phyloP scores from a whole-genome alignment of 108 stramenopile species.

The Craspedostauros australis region DNA sequence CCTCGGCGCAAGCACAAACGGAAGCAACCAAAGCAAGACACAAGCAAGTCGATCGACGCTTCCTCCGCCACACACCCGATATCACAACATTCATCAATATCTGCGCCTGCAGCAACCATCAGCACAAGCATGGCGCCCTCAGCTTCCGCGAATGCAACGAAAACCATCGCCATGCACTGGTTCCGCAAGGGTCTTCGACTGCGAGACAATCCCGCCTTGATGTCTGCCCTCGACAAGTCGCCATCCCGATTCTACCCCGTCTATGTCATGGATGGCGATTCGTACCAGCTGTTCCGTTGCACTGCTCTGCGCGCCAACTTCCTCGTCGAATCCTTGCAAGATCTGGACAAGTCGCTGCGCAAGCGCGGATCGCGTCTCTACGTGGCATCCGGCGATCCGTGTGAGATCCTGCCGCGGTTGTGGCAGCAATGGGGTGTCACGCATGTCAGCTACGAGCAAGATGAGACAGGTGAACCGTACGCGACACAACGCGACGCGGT shows the following conservation, averaged over 20 bases:
- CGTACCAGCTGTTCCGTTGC: conserved; percentile 54
- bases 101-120: too few relatives aligned
- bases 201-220: conserved; percentile 91
- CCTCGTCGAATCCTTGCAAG: conserved; percentile 72
- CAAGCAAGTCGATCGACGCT: too few relatives aligned
- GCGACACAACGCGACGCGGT: conserved; percentile 52
- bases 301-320: conserved; percentile 75
- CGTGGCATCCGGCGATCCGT: conserved; percentile 76
- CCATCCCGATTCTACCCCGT: conserved; percentile 39
- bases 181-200: conserved; percentile 92
- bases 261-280: conserved; percentile 80
- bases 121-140: too few relatives aligned
- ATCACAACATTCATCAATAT: too few relatives aligned
- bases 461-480: conserved; percentile 64
- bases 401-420: conserved; percentile 55
- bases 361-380: conserved; percentile 52
- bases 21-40: too few relatives aligned
- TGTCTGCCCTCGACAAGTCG: conserved; percentile 28
- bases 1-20: too few relatives aligned
- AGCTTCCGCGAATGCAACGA: too few relatives aligned
- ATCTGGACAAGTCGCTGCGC: conserved; percentile 67
- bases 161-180: conserved; percentile 78
- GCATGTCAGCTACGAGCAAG: conserved; percentile 59
- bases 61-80: too few relatives aligned
- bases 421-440: conserved; percentile 54